These are phyloP conservation scores for Sextonia rubra DNA, from an alignment of 164 flowering plant genomes.

Conservation along the genomic window DNA sequence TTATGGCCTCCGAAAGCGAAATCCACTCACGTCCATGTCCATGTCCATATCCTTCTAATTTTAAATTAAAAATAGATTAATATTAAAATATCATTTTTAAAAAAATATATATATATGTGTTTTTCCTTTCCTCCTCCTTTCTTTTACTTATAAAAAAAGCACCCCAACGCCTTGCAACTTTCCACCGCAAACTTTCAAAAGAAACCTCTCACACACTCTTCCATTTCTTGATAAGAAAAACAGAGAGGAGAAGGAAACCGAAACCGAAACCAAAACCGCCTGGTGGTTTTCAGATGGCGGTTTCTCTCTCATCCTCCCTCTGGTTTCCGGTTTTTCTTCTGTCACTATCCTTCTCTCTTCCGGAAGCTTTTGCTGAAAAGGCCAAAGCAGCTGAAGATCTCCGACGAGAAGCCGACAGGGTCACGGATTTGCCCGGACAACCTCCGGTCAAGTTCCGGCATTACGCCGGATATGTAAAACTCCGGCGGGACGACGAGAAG, in stretches of 20 bases:
- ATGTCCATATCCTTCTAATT: not conserved
- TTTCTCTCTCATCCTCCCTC: constrained; percentile 5
- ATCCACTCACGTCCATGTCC: not conserved
- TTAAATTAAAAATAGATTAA: too few species aligned
- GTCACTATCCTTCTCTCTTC: not conserved
- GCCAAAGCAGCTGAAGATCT: not conserved
- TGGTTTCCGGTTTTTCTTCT: constrained; percentile 9
- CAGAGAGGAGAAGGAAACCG: not conserved
- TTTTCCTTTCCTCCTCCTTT: not conserved
- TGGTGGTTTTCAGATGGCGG: constrained; percentile 2
- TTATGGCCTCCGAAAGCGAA: not conserved
- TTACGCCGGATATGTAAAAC: constrained; percentile 50
- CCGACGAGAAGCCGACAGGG: constrained; percentile 31
- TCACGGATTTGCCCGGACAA: constrained; percentile 46
- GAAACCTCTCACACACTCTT: not conserved
- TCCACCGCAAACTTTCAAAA: not conserved
- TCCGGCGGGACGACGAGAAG: constrained; percentile 30
- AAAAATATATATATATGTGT: too few species aligned
- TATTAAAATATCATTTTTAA: too few species aligned
- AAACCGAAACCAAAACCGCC: too few species aligned
- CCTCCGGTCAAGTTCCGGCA: constrained; percentile 45
- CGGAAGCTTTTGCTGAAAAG: not conserved
- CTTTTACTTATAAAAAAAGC: not conserved
- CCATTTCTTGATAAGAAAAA: not conserved
- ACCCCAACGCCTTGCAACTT: not conserved